Base-by-base conservation (phyloP, 2,329 filamentous ascomycete genomes). In the Chaetomiaceae sp. region DNA sequence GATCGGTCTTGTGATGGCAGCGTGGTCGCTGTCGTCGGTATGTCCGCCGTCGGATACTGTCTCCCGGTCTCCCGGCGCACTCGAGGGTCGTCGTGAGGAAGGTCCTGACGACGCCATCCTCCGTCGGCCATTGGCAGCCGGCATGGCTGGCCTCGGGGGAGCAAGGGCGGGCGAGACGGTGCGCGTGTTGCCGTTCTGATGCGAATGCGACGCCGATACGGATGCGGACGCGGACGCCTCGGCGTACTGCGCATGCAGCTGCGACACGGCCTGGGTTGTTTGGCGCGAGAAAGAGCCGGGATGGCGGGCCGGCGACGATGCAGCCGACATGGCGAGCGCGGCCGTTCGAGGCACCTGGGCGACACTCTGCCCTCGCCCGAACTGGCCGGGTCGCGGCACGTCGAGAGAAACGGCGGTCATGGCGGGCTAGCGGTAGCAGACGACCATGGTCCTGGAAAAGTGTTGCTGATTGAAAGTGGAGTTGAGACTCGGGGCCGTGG, bases 31-130 rank as follows among this genome's bases (percentile, higher is more conserved):
- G 9, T 50, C 46, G 22, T 54, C 49, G 17, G 30, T 20, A 18
- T 27, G 32, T 15, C 38, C 40, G 18, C 45, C 41, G n/a, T 53
- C 52, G 55, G 46, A 68, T 54, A 6, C 33, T 12, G 51, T 56
- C 17, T 62, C 59, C 36, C 71, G 69, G 45, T 67, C 66, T 15
- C 66, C 69, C 1, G 72, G 71, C 5, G 70, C 73, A 48, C 66
- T 75, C 6, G 68, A 70, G 18, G 71, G 71, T 12, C 73, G 69
- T 59, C 63, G 42, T 68, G 49, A 48, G 18, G 46, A 32, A 9
- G 47, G 40, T 30, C 38, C 45, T 32, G 45, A 44, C 11, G 50
- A 51, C 8, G 47, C 24, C 7, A 41, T 42, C 15, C 17, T 39
- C 9, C 38, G 47, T 12, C 45, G 35, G 6, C 46, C 49, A 20